Evolutionary conservation across 1,139 yeast species (phyloP), one percentile per base, ranked within the genome.

Genomic region (Candida labiduridarum): DNA sequence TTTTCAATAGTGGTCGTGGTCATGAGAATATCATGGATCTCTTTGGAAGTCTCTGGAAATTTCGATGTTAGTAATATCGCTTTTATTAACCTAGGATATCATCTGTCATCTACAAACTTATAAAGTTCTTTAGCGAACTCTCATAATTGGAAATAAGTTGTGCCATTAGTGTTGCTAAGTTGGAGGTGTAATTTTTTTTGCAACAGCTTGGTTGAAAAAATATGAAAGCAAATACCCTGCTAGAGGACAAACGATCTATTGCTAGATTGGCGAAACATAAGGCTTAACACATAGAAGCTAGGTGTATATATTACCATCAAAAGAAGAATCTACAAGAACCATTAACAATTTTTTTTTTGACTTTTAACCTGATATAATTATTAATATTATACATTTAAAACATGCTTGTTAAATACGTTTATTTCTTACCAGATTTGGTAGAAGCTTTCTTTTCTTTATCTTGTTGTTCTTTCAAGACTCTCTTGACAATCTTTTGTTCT

Each of bases 401-500:
- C 53, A 47, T 56, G 55, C 48, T 48, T 46, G 52, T 49, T 48
- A 47, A 48, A 48, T 44, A 40, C 54, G 56, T 61, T 68, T 72
- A 72, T 62, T 73, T 70, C 66, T 70, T 73, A 64, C 66, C 65
- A 52, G 72, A 56, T 63, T 73, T 72, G 68, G 75, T 74, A 64
- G 80, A 78, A 63, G 79, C 79, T 67, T 79, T 78, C 77, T 85
- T 84, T 72, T 88, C 92, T 80, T 89, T 87, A 68, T 85, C 91
- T 72, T 89, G 85, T 80, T 87, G 88, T 74, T 90, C 97, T 87
- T 91, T 91, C 72, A 92, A 87, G 70, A 92, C 97, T 82, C 96
- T 90, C 92, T 94, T 94, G 76, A 94, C 99, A 66, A 94, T 90
- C 89, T 92, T 94, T 84, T 94, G 98, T 84, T 94, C 99, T 84